Percentiles rank a stretch among this genome's conserved stretches.
These are phyloP conservation scores for Aspergillus novofumigatus DNA, from an alignment of 2,329 filamentous ascomycete species.

Conservation along the genomic window DNA sequence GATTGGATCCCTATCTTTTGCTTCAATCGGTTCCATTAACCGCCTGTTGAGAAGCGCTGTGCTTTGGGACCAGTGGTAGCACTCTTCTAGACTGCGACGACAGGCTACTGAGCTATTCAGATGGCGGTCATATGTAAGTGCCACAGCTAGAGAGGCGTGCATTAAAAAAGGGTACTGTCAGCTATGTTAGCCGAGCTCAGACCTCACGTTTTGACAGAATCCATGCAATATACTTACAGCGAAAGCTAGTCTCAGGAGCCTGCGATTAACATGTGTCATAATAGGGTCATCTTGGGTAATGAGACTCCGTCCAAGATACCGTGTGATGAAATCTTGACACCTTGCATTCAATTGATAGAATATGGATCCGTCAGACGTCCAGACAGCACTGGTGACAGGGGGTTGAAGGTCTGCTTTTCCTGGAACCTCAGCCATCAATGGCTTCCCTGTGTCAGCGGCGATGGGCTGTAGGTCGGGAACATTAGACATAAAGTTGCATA, in stretches of 20 bases:
- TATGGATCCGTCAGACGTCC: slow-evolving; percentile 31
- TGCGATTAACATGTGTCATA: slow-evolving; percentile 37
- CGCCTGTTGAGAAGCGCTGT: slow-evolving; percentile 39
- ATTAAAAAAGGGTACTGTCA: slow-evolving; percentile 43
- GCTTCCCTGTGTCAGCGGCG: slow-evolving; percentile 15
- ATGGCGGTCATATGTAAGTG: slow-evolving; percentile 36
- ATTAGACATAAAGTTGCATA: slow-evolving; percentile 42
- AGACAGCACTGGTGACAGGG: slow-evolving; percentile 29
- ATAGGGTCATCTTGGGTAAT: slow-evolving; percentile 35
- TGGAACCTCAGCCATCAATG: slow-evolving; percentile 12
- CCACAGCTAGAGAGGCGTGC: slow-evolving; percentile 45
- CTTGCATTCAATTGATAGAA: slow-evolving; percentile 36
- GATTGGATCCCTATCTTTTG: slow-evolving; percentile 41
- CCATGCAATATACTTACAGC: slow-evolving; percentile 25
- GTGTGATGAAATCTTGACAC: slow-evolving; percentile 42
- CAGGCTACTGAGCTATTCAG: slow-evolving; percentile 14
- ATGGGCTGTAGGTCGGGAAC: slow-evolving; percentile 38
- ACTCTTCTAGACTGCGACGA: slow-evolving; percentile 36
- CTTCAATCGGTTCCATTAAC: slow-evolving; percentile 31
- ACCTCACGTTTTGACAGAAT: background rate
- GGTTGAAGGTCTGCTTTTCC: slow-evolving; percentile 18
- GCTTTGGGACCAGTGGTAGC: slow-evolving; percentile 43
- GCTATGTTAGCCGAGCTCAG: slow-evolving; percentile 6
- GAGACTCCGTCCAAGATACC: slow-evolving; percentile 39
- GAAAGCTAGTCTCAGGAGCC: slow-evolving; percentile 39